These are phyloP conservation scores for Blastomyces gilchristii DNA, from an alignment of 2,329 filamentous ascomycete species.

Conservation along the genomic window DNA sequence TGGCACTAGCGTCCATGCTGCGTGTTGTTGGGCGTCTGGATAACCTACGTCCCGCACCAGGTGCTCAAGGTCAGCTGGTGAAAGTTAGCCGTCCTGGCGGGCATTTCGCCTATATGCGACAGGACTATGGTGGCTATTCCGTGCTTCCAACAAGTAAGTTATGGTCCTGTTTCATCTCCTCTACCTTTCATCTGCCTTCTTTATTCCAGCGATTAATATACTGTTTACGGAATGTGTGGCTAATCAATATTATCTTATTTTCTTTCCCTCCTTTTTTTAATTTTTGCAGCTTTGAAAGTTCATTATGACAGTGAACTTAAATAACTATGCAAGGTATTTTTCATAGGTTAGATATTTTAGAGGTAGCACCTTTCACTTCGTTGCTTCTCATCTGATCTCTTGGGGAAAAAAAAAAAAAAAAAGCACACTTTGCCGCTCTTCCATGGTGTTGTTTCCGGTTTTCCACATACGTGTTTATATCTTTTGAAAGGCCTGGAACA, in stretches of 20 bases:
- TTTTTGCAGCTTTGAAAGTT: constrained; percentile 32
- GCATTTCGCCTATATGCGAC: constrained; percentile 43
- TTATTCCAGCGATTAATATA: neutral
- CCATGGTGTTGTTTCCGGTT: neutral
- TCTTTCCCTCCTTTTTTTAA: neutral
- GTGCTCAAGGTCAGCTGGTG: constrained; percentile 39
- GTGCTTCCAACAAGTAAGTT: constrained; percentile 39
- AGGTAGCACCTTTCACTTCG: too few relatives aligned
- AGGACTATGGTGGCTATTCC: constrained; percentile 42
- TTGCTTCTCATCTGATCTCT: neutral
- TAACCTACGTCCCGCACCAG: constrained; percentile 38
- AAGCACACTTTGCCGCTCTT: too few relatives aligned
- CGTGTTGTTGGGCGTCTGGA: constrained; percentile 37
- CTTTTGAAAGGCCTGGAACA: too few relatives aligned
- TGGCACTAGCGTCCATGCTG: constrained; percentile 35
- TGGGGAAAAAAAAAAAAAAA: too few relatives aligned
- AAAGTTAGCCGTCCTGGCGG: constrained; percentile 38
- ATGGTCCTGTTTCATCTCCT: neutral
- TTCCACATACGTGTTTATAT: neutral
- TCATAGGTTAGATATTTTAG: neutral
- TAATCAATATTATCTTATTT: constrained; percentile 13
- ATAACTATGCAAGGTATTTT: constrained; percentile 4
- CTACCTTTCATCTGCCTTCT: neutral
- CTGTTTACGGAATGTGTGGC: neutral
- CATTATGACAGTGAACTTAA: constrained; percentile 34